Evolutionary conservation across 2,329 filamentous ascomycete species (phyloP), one percentile per base, ranked within the genome.

Genomic region (Lasiodiplodia hormozganensis): DNA sequence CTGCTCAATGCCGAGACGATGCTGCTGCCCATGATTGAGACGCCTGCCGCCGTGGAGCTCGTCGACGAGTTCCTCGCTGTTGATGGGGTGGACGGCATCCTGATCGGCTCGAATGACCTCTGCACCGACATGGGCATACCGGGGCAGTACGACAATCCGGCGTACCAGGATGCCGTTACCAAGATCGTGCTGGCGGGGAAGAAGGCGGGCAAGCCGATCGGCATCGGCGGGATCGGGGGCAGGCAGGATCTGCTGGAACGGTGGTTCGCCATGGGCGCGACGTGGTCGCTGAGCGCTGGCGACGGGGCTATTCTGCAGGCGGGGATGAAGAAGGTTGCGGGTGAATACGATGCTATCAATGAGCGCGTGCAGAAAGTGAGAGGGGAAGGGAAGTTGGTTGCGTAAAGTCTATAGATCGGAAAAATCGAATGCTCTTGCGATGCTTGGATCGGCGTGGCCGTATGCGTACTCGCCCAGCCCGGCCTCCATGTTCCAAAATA

Each of bases 41-140:
- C 81, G 0, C 73, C 77, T 2, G 76, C 73, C 21, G 79, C 78
- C 0, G 74, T 83, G 1, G 79, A 80, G 21, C 70, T 78, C 11
- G 79, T 77, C 0, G 81, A 83, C 21, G 81, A 81, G 65, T 77
- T 82, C 40, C 74, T 79, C 1, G 79, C 80, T 0, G 69, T 83
- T 0, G 77, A 82, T 0, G 81, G 82, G 0, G 82, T 84, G 4
- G 82, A 84, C 69, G 78, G 74, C 1, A 71, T 84, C 0, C 73
- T 84, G 2, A 78, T 84, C 23, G 82, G 83, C 6, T 80, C 81
- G 1, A 84, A 84, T 60, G 83, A 84, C 68, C 71, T 84, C 60
- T 80, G 75, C 23, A 77, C 79, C 1, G 82, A 84, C 52, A 76
- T 84, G 73, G 82, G 82, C 0, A 82, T 82, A 36, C 79, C 80